These are phyloP conservation scores for Phyllosticta citribraziliensis DNA, from an alignment of 2,329 filamentous ascomycete genomes.

Conservation along the genomic window DNA sequence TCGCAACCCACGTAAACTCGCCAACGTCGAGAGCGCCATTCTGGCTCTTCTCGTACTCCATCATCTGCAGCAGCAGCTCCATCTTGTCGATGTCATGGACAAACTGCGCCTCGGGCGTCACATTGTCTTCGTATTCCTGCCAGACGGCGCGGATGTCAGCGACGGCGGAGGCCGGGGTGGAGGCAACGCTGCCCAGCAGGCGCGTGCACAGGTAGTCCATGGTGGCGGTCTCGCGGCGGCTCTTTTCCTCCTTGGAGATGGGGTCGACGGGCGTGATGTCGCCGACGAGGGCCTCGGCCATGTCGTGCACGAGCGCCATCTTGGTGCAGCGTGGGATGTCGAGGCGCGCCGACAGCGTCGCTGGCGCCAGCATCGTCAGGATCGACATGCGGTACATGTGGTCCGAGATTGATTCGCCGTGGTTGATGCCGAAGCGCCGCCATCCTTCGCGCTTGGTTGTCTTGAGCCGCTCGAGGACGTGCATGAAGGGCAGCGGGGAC, in stretches of 20 bases:
- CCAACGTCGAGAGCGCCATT: slow-evolving; percentile 61
- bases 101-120: slow-evolving; percentile 75
- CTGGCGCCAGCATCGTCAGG: slow-evolving; percentile 84
- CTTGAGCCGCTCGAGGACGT: slow-evolving; percentile 87
- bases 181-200: slow-evolving; percentile 62
- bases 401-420: slow-evolving; percentile 85
- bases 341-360: slow-evolving; percentile 58
- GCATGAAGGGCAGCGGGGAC: slow-evolving; percentile 85
- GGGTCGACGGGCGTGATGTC: slow-evolving; percentile 93
- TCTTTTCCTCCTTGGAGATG: slow-evolving; percentile 80
- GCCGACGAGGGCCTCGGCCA: slow-evolving; percentile 90
- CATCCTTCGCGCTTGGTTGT: slow-evolving; percentile 95
- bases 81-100: slow-evolving; percentile 98
- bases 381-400: slow-evolving; percentile 99
- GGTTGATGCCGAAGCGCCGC: slow-evolving; percentile 70
- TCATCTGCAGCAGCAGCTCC: slow-evolving; percentile 87
- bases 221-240: slow-evolving; percentile 70
- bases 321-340: slow-evolving; percentile 78
- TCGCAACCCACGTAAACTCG: slow-evolving; percentile 76
- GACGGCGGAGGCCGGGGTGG: slow-evolving; percentile 45
- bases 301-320: slow-evolving; percentile 95
- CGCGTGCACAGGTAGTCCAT: slow-evolving; percentile 81
- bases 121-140: slow-evolving; percentile 88
- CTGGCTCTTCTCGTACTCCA: slow-evolving; percentile 79
- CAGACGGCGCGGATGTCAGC: slow-evolving; percentile 68